Base-by-base conservation (phyloP, 441 rosid species). In the Mallotus japonicus region DNA sequence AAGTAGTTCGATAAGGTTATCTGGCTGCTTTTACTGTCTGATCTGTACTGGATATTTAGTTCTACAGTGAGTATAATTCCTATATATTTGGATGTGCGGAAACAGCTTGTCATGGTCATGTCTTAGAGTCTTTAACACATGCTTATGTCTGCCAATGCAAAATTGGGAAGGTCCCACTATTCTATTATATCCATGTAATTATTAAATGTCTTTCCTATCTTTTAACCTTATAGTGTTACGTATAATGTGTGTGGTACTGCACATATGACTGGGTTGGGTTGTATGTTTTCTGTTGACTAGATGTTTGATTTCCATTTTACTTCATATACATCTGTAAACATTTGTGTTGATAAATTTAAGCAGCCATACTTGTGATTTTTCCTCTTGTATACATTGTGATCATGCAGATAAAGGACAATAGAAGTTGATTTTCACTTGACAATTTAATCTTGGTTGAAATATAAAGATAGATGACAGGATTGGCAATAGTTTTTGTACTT, bases 51-150 rank as follows among this genome's bases (percentile, higher is more conserved):
- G 67, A 69, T 70, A 34, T 28, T 66, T 72, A 53, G 51, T 62
- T 47, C 46, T 70, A 17, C 49, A 51, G 65, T 13, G 70, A 34
- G 61, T 67, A n/a, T 71, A 55, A 66, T 77, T 76, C 64, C 47
- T 75, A 67, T 63, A 32, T 44, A 55, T 69, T 54, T 62, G 47
- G 61, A 50, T 67, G 68, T 71, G 57, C 55, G 73, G 51, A 65
- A 80, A 75, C 77, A 59, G 55, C 75, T 66, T 73, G 71, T 78
- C 83, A 42, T 71, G 74, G 70, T 72, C 70, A 65, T 75, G 67
- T 70, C 69, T 72, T 47, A 49, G 64, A 53, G 79, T 74, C 71
- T 75, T 56, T 63, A 63, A 74, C 83, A 74, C 81, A 58, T 69
- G 74, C 32, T 73, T 59, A 47, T 77, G 79, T 66, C 59, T 40